A percentile compares a stretch with the other conserved stretches of the same genome.
These are phyloP conservation scores for Gymnopilus dilepis DNA, from an alignment of 768 basidiomycete genomes.

Conservation along the genomic window DNA sequence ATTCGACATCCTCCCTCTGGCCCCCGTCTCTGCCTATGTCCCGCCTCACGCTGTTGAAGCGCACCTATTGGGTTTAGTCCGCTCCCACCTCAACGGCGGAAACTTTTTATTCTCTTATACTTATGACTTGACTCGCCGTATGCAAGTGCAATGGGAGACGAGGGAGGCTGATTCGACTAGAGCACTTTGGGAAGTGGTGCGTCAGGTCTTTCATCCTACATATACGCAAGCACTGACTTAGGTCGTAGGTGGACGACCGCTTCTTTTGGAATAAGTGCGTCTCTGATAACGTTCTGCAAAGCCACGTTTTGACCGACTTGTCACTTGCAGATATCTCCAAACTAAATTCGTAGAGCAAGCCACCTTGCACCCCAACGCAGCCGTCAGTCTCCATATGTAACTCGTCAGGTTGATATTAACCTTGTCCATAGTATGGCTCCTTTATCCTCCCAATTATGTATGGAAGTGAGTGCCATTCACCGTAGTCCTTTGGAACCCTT, in stretches of 20 bases:
- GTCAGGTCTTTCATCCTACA: conserved; percentile 29
- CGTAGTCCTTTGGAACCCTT: neutral
- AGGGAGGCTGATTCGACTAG: conserved; percentile 55
- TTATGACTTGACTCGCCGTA: conserved; percentile 85
- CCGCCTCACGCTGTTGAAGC: conserved; percentile 87
- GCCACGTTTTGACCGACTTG: neutral
- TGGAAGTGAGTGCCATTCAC: conserved; percentile 72
- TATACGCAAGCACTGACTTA: neutral
- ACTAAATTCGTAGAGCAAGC: conserved; percentile 61
- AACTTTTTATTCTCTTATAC: conserved; percentile 89
- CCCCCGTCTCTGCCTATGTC: conserved; percentile 65
- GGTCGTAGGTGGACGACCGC: conserved; percentile 82
- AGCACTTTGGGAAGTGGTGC: conserved; percentile 79
- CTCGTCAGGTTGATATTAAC: neutral
- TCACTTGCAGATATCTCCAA: conserved; percentile 52
- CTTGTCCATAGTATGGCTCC: conserved; percentile 65
- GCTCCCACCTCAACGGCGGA: conserved; percentile 81
- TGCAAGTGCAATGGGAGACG: conserved; percentile 81
- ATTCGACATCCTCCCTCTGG: conserved; percentile 89
- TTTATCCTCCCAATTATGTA: conserved; percentile 95
- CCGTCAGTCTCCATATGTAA: conserved; percentile 49
- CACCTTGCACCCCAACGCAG: conserved; percentile 49
- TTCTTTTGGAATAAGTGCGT: conserved; percentile 97
- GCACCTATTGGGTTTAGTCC: conserved; percentile 84
- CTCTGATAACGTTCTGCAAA: neutral